Evolutionary conservation across 495 filamentous ascomycete species (phyloP).

Genomic region (Choiromyces venosus): DNA sequence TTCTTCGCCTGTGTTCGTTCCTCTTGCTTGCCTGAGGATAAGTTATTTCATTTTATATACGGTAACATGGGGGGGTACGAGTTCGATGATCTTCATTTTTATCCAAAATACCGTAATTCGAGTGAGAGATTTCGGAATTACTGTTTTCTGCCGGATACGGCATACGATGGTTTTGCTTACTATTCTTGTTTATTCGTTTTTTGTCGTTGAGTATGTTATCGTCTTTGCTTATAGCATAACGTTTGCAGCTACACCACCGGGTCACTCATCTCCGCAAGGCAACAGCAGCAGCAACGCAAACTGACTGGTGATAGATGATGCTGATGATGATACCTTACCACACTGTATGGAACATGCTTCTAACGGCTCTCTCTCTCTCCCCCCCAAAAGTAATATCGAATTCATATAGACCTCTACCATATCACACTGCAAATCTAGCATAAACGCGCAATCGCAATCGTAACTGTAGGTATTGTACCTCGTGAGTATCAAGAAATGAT

Average conservation of each 20-base stretch:
- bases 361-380: not conserved
- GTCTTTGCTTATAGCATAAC: not conserved
- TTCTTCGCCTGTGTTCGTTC: conserved; percentile 10
- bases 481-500: conserved; percentile 3
- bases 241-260: not conserved
- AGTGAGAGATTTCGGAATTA: not conserved
- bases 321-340: not conserved
- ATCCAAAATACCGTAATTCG: not conserved
- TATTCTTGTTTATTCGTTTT: no score
- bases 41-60: conserved; percentile 8
- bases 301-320: not conserved
- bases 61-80: no score
- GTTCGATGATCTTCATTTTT: not conserved
- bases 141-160: not conserved
- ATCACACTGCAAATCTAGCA: not conserved
- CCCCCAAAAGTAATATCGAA: conserved; percentile 3
- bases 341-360: not conserved
- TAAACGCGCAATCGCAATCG: conserved; percentile 2
- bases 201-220: not conserved
- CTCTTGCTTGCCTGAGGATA: conserved; percentile 26
- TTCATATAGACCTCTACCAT: conserved; percentile 2
- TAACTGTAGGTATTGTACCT: not conserved
- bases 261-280: not conserved
- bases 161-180: not conserved
- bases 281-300: not conserved